Evolutionary conservation across 306 rosid genomes (phyloP).

Genomic region (Canavalia ensiformis): DNA sequence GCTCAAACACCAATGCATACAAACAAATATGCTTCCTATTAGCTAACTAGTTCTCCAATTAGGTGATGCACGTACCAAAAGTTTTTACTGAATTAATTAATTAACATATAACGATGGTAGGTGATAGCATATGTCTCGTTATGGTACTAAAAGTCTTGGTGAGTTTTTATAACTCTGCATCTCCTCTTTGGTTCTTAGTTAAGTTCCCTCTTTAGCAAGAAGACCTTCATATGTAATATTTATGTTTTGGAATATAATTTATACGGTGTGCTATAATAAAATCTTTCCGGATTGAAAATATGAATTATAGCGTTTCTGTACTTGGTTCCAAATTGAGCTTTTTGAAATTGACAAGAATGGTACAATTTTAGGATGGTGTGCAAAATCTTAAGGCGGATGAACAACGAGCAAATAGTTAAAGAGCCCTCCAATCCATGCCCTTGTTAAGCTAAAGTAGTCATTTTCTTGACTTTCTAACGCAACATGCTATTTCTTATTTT

Average conservation of each 20-base stretch:
- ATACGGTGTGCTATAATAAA: background rate
- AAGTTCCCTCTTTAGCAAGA: background rate
- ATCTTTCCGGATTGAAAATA: background rate
- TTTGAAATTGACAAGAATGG: no score
- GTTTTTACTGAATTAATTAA: background rate
- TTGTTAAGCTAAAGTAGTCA: no score
- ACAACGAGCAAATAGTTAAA: no score
- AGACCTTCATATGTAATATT: background rate
- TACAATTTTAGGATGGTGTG: no score
- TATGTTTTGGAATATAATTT: background rate
- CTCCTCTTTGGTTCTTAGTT: background rate
- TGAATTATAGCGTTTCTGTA: background rate
- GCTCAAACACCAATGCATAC: conserved; percentile 40
- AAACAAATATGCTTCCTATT: conserved; percentile 45
- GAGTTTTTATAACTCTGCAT: background rate
- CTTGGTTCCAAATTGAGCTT: background rate
- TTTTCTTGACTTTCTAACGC: no score
- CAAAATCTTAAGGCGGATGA: no score
- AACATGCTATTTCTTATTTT: no score
- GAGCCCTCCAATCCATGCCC: no score
- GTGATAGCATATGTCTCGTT: background rate
- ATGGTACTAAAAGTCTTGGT: background rate
- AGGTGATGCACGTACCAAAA: conserved; percentile 22
- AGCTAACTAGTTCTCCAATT: conserved; percentile 37
- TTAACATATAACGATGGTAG: background rate